Evolutionary conservation across 108 stramenopile genomes (phyloP), one percentile per base, ranked within the genome.

Genomic region (Parietichytrium sp.): DNA sequence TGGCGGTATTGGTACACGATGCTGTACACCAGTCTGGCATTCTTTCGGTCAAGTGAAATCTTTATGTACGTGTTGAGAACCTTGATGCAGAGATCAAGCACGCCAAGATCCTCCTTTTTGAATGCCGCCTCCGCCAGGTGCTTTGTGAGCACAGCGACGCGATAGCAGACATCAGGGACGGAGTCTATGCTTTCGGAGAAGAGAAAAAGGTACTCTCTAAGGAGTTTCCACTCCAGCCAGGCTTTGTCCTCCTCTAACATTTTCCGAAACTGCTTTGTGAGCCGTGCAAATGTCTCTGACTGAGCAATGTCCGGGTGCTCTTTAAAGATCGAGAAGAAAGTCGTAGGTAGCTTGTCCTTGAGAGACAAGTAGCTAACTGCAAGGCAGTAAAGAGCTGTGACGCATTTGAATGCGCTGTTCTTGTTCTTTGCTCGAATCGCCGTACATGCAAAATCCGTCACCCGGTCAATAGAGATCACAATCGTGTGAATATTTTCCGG

Each of bases 211-310:
- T 45, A 72, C 38, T 72, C 38, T 0, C 61, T 16, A 1, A 72
- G 42, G 42, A 72, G 20, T 25, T 72, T 72, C 61, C 61, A 72
- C 61, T 72, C 61, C 33, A 72, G 38, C 61, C 61, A 72, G 10
- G 61, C 23, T 38, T 20, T 36, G 1, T 72, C 61, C 29, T 31
- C 61, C 6, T 33, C 36, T 33, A 72, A 45, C n/a, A 45, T 25
- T 23, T 10, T 16, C n/a, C 61, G 61, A 27, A 33, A 72, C 38
- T 72, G 38, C 0, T n/a, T 16, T 25, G 61, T 45, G 6, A 72
- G 61, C 8, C 61, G 61, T 25, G 61, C 18, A 38, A 72, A 72
- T 33, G 36, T 42, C 0, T 33, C 36, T 20, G 45, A 10, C 6
- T 33, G 45, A 6, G 29, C 25, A 23, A 72, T 10, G 23, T 31